phyloP scores from a whole-genome alignment of 345 rosid genomes.

The Moricandia arvensis region DNA sequence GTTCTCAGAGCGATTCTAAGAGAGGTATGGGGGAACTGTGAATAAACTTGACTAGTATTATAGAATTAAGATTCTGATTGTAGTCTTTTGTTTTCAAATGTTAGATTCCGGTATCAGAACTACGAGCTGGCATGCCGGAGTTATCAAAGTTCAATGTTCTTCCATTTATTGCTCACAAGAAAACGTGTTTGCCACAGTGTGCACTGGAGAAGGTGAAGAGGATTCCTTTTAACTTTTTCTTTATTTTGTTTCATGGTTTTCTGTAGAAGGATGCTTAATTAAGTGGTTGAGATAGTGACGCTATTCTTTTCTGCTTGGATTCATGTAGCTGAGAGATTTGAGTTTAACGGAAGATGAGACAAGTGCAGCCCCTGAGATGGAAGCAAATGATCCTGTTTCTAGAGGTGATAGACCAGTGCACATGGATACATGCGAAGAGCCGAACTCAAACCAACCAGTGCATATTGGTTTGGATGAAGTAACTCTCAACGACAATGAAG shows the following conservation, averaged over 20 bases:
- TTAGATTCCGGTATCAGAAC: conserved; percentile 31
- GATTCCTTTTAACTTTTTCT: not conserved
- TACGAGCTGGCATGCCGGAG: conserved; percentile 31
- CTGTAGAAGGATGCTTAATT: not conserved
- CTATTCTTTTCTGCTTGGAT: not conserved
- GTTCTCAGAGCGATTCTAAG: conserved; percentile 31
- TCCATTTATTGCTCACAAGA: conserved; percentile 40
- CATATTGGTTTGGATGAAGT: conserved; percentile 15
- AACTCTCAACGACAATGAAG: conserved; percentile 15
- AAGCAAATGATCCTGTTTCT: conserved; percentile 13
- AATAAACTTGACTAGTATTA: not conserved
- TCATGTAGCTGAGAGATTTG: conserved; percentile 25
- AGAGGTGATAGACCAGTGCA: conserved; percentile 14
- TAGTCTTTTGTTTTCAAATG: not conserved
- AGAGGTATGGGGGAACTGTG: conserved; percentile 9
- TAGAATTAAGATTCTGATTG: not conserved
- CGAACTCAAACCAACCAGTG: too few relatives aligned
- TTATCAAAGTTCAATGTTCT: conserved; percentile 32
- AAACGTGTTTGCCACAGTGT: conserved; percentile 23
- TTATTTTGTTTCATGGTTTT: conserved; percentile 1
- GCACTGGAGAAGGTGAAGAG: conserved; percentile 32
- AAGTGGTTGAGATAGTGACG: not conserved
- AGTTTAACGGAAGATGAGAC: conserved; percentile 18
- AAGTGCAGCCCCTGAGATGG: conserved; percentile 10
- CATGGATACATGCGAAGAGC: conserved; percentile 21